Evolutionary conservation across 306 rosid genomes (phyloP).

Genomic region (Oxytropis ochrocephala): DNA sequence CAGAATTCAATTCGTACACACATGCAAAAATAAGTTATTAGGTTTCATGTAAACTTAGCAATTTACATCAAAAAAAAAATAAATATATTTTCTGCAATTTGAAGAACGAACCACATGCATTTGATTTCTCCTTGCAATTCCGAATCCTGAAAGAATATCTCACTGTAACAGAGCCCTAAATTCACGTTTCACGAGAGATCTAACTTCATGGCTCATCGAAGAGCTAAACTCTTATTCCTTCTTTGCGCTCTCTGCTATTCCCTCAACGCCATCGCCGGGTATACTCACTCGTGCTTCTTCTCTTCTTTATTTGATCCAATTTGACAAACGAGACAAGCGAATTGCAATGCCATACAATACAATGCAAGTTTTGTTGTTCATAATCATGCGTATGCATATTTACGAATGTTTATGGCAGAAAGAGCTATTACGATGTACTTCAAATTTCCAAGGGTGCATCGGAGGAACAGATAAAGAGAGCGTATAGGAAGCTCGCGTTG

Average conservation of each 20-base stretch:
- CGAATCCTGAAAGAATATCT: background rate
- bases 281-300: constrained; percentile 11
- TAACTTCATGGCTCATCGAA: constrained; percentile 48
- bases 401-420: constrained; percentile 35
- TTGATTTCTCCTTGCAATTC: background rate
- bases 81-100: too few relatives aligned
- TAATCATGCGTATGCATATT: too few relatives aligned
- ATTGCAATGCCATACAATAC: background rate
- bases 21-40: too few relatives aligned
- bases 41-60: too few relatives aligned
- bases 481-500: constrained; percentile 89
- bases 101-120: background rate
- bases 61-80: too few relatives aligned
- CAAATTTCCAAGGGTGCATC: constrained; percentile 83
- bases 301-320: background rate
- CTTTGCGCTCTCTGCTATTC: constrained; percentile 42
- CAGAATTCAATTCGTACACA: too few relatives aligned
- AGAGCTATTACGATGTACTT: constrained; percentile 78
- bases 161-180: background rate
- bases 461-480: constrained; percentile 95
- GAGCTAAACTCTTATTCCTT: constrained; percentile 35
- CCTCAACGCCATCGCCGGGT: constrained; percentile 54
- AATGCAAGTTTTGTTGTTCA: background rate
- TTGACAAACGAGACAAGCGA: background rate
- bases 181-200: constrained; percentile 3